phyloP scores from a whole-genome alignment of 441 rosid species.

The Euphorbia schlechtendalii region DNA sequence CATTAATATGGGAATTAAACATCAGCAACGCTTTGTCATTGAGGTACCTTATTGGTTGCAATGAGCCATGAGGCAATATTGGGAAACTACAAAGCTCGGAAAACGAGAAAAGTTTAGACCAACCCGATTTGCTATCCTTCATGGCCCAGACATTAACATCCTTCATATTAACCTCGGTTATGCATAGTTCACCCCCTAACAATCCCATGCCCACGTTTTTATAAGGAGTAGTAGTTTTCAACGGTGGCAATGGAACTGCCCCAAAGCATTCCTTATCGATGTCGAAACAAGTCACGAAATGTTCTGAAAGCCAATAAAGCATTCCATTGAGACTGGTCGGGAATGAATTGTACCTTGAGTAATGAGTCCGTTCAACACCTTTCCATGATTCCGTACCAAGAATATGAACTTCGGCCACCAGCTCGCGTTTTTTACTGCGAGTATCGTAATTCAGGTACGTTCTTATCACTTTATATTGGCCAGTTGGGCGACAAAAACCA shows the following conservation, averaged over 20 bases:
- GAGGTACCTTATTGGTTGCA: background rate
- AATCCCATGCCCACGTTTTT: background rate
- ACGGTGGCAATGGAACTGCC: background rate
- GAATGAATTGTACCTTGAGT: background rate
- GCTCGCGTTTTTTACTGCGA: no score
- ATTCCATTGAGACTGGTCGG: conserved; percentile 8
- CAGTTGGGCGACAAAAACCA: conserved; percentile 1
- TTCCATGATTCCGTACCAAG: conserved; percentile 7
- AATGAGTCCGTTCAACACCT: background rate
- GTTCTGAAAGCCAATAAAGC: background rate
- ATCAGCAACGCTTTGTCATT: background rate
- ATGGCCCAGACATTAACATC: background rate
- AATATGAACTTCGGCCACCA: conserved; percentile 5
- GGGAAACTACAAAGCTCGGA: background rate
- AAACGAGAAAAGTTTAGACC: background rate
- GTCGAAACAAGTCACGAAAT: background rate
- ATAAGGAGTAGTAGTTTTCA: background rate
- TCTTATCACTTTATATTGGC: conserved; percentile 12
- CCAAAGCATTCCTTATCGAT: conserved; percentile 8
- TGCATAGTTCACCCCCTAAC: background rate
- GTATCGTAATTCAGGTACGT: background rate
- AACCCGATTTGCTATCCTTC: background rate
- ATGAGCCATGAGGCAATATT: background rate
- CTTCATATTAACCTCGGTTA: background rate
- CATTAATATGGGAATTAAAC: background rate